These are phyloP conservation scores for Leccinum insigne DNA, from an alignment of 1,284 basidiomycete genomes.

Conservation along the genomic window DNA sequence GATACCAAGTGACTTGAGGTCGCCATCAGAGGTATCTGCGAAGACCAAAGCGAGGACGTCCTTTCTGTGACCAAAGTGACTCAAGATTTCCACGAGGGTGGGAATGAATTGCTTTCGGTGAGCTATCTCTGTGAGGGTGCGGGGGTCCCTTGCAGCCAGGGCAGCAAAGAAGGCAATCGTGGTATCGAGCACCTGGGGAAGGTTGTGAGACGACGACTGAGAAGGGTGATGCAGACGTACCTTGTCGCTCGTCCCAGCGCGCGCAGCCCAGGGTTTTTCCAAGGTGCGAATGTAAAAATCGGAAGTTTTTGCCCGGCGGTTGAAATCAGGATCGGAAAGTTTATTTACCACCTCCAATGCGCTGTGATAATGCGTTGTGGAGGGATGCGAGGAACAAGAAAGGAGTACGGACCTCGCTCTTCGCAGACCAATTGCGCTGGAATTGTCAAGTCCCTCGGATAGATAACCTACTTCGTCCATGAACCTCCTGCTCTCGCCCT, in stretches of 20 bases:
- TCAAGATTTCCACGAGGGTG: slow-evolving; percentile 47
- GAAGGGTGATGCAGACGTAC: slow-evolving; percentile 30
- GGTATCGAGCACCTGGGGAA: slow-evolving; percentile 38
- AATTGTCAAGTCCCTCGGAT: slow-evolving; percentile 68
- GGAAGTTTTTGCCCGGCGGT: slow-evolving; percentile 69
- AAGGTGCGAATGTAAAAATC: slow-evolving; percentile 69
- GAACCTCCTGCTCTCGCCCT: slow-evolving; percentile 77
- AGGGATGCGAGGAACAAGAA: neutral
- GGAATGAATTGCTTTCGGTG: slow-evolving; percentile 39
- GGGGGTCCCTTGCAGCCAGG: slow-evolving; percentile 56
- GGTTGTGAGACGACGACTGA: neutral
- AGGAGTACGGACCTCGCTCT: slow-evolving; percentile 53
- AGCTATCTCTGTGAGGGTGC: slow-evolving; percentile 53
- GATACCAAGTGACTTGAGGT: slow-evolving; percentile 49
- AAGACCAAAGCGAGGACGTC: slow-evolving; percentile 44
- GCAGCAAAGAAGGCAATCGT: slow-evolving; percentile 58
- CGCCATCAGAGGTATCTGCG: slow-evolving; percentile 34
- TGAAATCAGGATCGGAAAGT: slow-evolving; percentile 70
- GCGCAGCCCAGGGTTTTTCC: slow-evolving; percentile 58
- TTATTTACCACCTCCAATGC: slow-evolving; percentile 74
- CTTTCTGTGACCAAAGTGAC: slow-evolving; percentile 31
- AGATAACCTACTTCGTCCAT: slow-evolving; percentile 80
- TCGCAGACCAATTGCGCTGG: slow-evolving; percentile 53
- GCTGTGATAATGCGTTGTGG: slow-evolving; percentile 37
- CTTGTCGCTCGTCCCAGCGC: slow-evolving; percentile 60